phyloP scores from a whole-genome alignment of 1,284 basidiomycete species.

The Fomitiporia mediterranea region DNA sequence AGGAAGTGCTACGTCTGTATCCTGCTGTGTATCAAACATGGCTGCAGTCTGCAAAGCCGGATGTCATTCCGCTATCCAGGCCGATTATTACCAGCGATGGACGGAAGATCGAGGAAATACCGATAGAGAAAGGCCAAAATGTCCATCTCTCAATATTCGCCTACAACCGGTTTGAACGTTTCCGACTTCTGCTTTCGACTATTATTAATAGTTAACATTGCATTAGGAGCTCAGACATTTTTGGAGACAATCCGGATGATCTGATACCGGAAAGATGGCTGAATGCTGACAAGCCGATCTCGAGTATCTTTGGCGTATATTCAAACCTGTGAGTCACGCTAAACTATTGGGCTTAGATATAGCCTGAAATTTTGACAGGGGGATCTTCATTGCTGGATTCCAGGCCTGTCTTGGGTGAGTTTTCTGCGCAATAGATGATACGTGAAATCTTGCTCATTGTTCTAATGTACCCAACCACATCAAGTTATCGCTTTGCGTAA shows the following conservation, averaged over 20 bases:
- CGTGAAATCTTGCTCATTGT: constrained; percentile 45
- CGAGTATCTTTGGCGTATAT: constrained; percentile 46
- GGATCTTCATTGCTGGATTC: constrained; percentile 26
- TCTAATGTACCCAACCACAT: too few relatives aligned
- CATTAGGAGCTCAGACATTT: constrained; percentile 42
- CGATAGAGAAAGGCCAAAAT: constrained; percentile 35
- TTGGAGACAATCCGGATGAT: constrained; percentile 46
- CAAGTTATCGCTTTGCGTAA: constrained; percentile 44
- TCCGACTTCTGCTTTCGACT: neutral
- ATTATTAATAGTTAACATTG: neutral
- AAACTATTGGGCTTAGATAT: constrained; percentile 5
- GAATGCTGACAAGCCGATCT: constrained; percentile 36
- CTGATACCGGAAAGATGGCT: constrained; percentile 54
- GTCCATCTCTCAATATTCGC: constrained; percentile 36
- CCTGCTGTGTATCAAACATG: constrained; percentile 41
- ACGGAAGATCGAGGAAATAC: constrained; percentile 30
- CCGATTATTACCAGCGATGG: constrained; percentile 33
- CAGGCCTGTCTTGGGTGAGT: neutral
- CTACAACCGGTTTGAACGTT: constrained; percentile 37
- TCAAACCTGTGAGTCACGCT: constrained; percentile 40
- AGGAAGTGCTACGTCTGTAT: constrained; percentile 44
- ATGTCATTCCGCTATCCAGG: constrained; percentile 35
- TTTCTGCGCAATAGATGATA: constrained; percentile 28
- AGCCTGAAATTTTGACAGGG: constrained; percentile 17
- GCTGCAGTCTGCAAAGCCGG: constrained; percentile 36